Evolutionary conservation across 2,329 filamentous ascomycete species (phyloP), one percentile per base, ranked within the genome.

Genomic region (Hypoxylon sp.): DNA sequence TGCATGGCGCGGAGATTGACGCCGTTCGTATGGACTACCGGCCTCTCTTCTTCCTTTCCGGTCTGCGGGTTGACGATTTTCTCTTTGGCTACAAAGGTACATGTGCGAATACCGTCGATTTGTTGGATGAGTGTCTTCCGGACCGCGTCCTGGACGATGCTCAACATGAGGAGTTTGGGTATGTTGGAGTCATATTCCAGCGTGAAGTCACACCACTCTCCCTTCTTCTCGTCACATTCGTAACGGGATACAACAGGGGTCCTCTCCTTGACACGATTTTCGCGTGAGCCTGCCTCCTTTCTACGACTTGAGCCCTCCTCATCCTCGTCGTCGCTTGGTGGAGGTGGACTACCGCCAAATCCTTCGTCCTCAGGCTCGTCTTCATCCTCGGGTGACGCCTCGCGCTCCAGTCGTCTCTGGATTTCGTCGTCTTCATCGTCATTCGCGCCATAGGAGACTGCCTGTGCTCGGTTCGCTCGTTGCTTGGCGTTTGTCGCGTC

Each of bases 1-100:
- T 96, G 94, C 92, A 99, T 97, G 27, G 95, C 95, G 71, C 88
- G 86, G 46, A 99, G 85, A 81, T 98, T 99, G 74, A 95, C 91
- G 66, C 96, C 96, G 27, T 91, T 89, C 1, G 94, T 95, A 74
- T 94, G 88, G 61, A 98, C 89, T 48, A 90, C 85, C 2, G 85
- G 79, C 61, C 88, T 82, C 65, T 83, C 82, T 64, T 80, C 76
- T 68, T 84, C 81, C 68, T 86, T 82, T 46, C 85, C 86, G 2
- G 85, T 86, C 14, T 75, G 75, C 2, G 80, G 74, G 66, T 88
- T 83, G 44, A 79, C 79, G 8, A 85, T 75, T 64, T 87, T 86
- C 69, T 92, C 89, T 46, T 88, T 82, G 11, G 85, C 82, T 50
- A 91, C 90, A 69, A 89, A 86, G 13, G 90, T 90, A 79, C 94